Evolutionary conservation across 441 rosid genomes (phyloP).

Genomic region (Gossypium davidsonii): DNA sequence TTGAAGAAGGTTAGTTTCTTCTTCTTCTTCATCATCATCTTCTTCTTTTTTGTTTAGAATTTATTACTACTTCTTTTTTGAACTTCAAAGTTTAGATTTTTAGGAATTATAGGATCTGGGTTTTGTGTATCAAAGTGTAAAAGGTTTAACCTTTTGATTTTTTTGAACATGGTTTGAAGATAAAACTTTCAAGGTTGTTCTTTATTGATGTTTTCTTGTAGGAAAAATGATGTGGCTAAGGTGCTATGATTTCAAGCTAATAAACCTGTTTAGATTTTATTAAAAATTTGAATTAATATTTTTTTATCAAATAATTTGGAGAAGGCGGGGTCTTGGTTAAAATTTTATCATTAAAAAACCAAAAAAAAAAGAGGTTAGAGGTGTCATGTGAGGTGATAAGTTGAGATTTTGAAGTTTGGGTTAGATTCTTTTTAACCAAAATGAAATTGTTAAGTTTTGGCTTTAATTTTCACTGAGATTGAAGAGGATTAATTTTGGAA

Average conservation of each 20-base stretch:
- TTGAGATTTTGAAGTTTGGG: background rate
- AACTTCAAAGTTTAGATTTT: background rate
- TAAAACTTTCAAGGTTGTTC: background rate
- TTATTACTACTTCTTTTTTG: background rate
- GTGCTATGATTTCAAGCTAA: background rate
- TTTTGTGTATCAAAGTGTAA: background rate
- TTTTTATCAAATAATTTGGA: background rate
- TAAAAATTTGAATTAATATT: no score
- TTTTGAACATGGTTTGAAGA: background rate
- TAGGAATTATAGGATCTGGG: background rate
- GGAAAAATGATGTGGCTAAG: background rate
- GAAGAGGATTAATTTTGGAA: background rate
- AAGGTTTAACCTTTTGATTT: background rate
- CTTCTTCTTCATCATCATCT: background rate
- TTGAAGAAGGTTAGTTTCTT: conserved; percentile 47
- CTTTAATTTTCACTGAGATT: background rate
- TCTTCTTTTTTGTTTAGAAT: background rate
- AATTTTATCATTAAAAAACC: background rate
- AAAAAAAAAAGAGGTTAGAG: background rate
- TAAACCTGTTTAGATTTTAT: background rate
- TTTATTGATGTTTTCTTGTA: background rate
- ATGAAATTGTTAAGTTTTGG: background rate
- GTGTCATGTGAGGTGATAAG: background rate
- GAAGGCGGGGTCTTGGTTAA: background rate
- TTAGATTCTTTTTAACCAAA: background rate